Evolutionary conservation across 495 filamentous ascomycete genomes (phyloP), one percentile per base, ranked within the genome.

Genomic region (Achaetomiella virescens): DNA sequence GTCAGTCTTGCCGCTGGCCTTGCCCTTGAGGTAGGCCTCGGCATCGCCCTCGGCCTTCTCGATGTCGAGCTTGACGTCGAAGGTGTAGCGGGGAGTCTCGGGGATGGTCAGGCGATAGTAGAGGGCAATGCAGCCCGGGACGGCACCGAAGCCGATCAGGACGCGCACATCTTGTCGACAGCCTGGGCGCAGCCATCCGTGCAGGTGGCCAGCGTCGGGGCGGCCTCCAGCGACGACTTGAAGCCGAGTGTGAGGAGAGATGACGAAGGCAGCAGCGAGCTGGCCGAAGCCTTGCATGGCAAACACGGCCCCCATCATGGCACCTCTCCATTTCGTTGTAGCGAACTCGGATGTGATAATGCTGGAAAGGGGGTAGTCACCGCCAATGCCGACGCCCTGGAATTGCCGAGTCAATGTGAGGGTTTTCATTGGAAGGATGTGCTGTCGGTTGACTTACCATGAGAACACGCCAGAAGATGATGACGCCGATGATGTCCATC

Each of bases 81-180:
- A 92, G 33, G 89, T 96, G 86, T 59, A 90, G 83, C 72, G 80
- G 48, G 74, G 74, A 11, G 74, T 77, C 70, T 91, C 87, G 21
- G 91, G 90, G 60, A 96, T 95, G 24, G 90, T 95, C 5, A 96
- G 78, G 43, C 90, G 89, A 71, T 85, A 91, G 75, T 89, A 91
- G 25, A 93, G 79, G 14, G 88, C 88, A 52, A 87, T 78, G 63
- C 78, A 83, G 38, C 81, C 89, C 5, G 89, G 89, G 9, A 91
- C 83, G n/a, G 84, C 83, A 51, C 88, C 89, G 61, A 90, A 82
- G 14, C 88, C 88, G 65, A 93, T 85, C 40, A 91, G 72, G 3
- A 79, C 71, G 60, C 89, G 80, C 89, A 93, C 84, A 93, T 90
- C 75, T 89, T 89, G 72, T 92, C 89, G 15, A 90, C 86, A 17